phyloP scores from a whole-genome alignment of 2,329 filamentous ascomycete species.

The Decorospora gaudefroyi region DNA sequence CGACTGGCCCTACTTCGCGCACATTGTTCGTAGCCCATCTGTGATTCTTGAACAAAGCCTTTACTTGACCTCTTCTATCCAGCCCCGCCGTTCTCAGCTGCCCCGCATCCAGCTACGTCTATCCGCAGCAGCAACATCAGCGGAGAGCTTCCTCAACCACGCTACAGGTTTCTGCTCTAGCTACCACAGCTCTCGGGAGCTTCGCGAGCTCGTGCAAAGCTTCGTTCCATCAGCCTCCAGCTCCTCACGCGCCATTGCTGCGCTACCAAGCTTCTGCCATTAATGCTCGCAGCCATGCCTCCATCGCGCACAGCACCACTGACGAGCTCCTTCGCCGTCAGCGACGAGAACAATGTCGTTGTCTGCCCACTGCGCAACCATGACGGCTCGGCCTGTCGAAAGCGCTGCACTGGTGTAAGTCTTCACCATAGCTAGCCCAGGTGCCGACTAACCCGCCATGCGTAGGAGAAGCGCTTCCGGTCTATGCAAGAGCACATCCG shows the following conservation, averaged over 20 bases:
- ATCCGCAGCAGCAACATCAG: slow-evolving; percentile 16
- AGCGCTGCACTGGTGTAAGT: slow-evolving; percentile 97
- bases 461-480: slow-evolving; percentile 89
- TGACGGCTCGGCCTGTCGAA: slow-evolving; percentile 94
- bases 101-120: slow-evolving; percentile 17
- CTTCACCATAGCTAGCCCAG: slow-evolving; percentile 18
- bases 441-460: slow-evolving; percentile 37
- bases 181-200: slow-evolving; percentile 5
- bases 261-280: slow-evolving; percentile 21
- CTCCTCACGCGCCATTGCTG: slow-evolving; percentile 12
- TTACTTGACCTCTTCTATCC: slow-evolving; percentile 8
- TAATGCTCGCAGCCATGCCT: slow-evolving; percentile 70
- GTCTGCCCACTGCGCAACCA: slow-evolving; percentile 95
- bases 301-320: slow-evolving; percentile 76
- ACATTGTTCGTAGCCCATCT: slow-evolving; percentile 3
- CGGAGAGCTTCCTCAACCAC: slow-evolving; percentile 10
- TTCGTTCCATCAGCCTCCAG: slow-evolving; percentile 1
- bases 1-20: slow-evolving; percentile 1
- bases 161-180: slow-evolving; percentile 1
- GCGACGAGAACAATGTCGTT: slow-evolving; percentile 92
- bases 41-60: slow-evolving; percentile 8
- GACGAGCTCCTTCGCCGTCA: slow-evolving; percentile 88
- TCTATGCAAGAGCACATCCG: slow-evolving; percentile 99
- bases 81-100: slow-evolving; percentile 14
- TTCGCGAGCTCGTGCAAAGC: slow-evolving; percentile 10